These are phyloP conservation scores for Fusarium sp. DNA, from an alignment of 2,329 filamentous ascomycete genomes.

Conservation along the genomic window DNA sequence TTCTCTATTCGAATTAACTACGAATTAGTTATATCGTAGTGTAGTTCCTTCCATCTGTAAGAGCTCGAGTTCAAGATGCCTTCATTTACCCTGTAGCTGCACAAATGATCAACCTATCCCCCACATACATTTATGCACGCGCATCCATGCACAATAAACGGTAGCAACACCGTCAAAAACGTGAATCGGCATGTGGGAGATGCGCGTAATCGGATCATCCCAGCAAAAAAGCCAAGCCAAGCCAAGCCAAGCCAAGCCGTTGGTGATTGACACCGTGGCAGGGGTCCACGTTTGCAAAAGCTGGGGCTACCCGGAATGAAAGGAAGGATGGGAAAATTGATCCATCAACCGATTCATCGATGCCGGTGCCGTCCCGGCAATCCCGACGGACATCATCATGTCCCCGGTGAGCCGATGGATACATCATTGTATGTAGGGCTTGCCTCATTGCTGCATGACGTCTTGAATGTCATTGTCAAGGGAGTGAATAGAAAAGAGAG, in stretches of 20 bases:
- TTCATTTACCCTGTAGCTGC: too few relatives aligned
- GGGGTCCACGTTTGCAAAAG: neutral
- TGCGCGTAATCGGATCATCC: neutral
- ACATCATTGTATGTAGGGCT: neutral
- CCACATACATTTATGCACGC: neutral
- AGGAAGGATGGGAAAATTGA: neutral
- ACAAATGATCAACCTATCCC: too few relatives aligned
- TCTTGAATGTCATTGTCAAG: neutral
- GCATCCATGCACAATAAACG: neutral
- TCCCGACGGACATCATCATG: neutral
- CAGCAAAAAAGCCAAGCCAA: neutral
- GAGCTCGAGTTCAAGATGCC: too few relatives aligned
- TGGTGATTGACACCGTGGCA: conserved; percentile 15
- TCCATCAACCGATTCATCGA: neutral
- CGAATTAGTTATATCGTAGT: neutral
- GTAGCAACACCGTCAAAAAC: neutral
- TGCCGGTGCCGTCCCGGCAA: neutral
- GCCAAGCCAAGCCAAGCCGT: neutral
- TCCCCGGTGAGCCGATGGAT: neutral
- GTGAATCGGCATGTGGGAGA: neutral
- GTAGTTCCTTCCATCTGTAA: neutral
- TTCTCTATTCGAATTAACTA: neutral
- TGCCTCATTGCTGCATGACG: neutral
- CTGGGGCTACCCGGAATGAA: neutral
- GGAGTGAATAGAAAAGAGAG: neutral